Percentiles rank a stretch among this genome's conserved stretches.
Conservation (phyloP, 169 alveolate genomes). For the Perkinsus marinus region DNA sequence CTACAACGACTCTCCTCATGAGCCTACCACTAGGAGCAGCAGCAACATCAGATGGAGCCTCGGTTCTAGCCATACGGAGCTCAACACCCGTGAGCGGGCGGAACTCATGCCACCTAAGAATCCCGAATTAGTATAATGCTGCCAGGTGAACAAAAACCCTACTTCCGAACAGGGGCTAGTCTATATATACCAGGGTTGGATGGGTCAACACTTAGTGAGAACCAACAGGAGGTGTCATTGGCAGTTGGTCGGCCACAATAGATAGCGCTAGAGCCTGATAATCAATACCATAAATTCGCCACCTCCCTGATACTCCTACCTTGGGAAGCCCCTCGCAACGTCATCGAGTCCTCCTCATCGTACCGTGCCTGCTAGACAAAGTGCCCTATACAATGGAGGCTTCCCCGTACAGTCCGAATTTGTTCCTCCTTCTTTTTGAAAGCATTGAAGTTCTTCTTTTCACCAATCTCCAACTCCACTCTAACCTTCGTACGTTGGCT, state of each 20-base stretch:
- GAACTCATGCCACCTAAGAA: background rate
- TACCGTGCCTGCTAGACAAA: background rate
- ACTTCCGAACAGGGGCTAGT: background rate
- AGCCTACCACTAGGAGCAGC: background rate
- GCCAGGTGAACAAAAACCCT: background rate
- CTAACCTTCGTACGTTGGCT: background rate
- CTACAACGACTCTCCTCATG: background rate
- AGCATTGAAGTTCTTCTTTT: background rate
- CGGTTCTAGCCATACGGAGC: background rate
- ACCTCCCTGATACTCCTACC: background rate
- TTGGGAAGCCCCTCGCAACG: background rate
- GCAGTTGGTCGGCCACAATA: background rate
- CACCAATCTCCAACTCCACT: background rate
- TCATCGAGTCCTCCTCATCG: background rate
- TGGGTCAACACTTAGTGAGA: background rate
- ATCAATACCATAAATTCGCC: background rate
- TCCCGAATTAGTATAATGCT: background rate
- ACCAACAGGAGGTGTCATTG: background rate
- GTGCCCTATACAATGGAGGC: background rate
- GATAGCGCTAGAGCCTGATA: background rate
- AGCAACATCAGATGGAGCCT: background rate
- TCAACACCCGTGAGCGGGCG: background rate
- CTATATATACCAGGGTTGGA: background rate
- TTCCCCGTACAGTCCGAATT: background rate
- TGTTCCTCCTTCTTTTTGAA: background rate